These are phyloP conservation scores for Myrmaecium sp. DNA, from an alignment of 2,329 filamentous ascomycete genomes.

Conservation along the genomic window DNA sequence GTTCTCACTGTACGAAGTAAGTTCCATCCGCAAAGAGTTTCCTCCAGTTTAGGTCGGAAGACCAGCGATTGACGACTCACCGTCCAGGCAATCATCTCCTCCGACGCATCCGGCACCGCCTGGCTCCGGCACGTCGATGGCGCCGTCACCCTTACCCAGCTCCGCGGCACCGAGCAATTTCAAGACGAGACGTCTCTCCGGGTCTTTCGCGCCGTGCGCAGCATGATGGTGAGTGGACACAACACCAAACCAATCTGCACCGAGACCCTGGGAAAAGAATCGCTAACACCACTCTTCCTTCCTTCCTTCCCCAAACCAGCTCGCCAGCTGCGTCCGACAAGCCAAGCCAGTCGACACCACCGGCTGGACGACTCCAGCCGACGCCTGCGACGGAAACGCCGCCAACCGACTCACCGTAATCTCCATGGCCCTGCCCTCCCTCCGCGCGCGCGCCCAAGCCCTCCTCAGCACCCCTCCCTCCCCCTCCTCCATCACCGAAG, in stretches of 20 bases:
- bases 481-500: constrained; percentile 12
- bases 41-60: constrained; percentile 1
- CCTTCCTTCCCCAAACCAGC: constrained; percentile 13
- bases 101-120: constrained; percentile 16
- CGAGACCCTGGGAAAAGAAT: neutral
- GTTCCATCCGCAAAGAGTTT: constrained; percentile 6
- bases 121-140: constrained; percentile 25
- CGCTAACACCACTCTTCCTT: no score
- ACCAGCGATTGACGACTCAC: neutral
- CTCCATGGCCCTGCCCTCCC: constrained; percentile 21
- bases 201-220: constrained; percentile 23
- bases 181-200: constrained; percentile 18
- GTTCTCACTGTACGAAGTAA: constrained; percentile 25
- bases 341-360: constrained; percentile 19
- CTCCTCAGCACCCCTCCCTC: no score
- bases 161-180: constrained; percentile 22
- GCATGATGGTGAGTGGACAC: constrained; percentile 19
- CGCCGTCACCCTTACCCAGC: constrained; percentile 21
- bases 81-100: constrained; percentile 21
- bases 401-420: constrained; percentile 23
- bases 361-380: constrained; percentile 18
- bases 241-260: neutral
- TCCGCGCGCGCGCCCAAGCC: constrained; percentile 17
- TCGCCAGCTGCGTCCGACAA: constrained; percentile 22
- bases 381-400: constrained; percentile 19